A percentile compares a stretch with the other conserved stretches of the same genome.
phyloP scores from a whole-genome alignment of 2,329 filamentous ascomycete genomes.

The Alternaria infectoria region DNA sequence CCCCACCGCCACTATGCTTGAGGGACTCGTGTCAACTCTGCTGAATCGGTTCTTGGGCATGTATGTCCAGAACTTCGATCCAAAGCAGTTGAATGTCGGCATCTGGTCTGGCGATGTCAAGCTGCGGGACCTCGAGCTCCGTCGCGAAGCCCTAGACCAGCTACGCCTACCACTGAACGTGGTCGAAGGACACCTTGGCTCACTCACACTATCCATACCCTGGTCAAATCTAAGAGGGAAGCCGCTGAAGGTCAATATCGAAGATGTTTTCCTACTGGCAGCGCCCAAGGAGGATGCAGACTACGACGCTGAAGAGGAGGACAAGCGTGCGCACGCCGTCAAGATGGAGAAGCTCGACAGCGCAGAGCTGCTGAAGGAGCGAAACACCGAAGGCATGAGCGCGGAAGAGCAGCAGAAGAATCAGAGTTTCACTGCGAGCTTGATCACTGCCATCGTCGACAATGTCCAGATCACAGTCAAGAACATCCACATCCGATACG shows the following conservation, averaged over 20 bases:
- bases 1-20: conserved; percentile 76
- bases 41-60: conserved; percentile 99
- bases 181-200: conserved; percentile 89
- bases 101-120: conserved; percentile 99
- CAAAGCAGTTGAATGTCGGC: conserved; percentile 94
- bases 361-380: conserved; percentile 91
- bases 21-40: conserved; percentile 94
- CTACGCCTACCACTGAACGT: conserved; percentile 96
- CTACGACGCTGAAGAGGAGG: conserved; percentile 92
- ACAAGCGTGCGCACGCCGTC: conserved; percentile 81
- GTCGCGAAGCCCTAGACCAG: conserved; percentile 94
- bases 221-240: conserved; percentile 97
- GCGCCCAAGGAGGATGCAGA: conserved; percentile 94
- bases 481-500: conserved; percentile 98
- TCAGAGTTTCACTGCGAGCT: conserved; percentile 94
- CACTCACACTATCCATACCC: conserved; percentile 90
- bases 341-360: conserved; percentile 99
- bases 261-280: conserved; percentile 94
- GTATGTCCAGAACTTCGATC: conserved; percentile 99
- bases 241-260: conserved; percentile 91
- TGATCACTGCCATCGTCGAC: conserved; percentile 96
- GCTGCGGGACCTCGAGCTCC: conserved; percentile 88
- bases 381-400: conserved; percentile 89
- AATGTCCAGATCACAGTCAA: conserved; percentile 97
- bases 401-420: conserved; percentile 96